Evolutionary conservation across 352 stramenopile species (phyloP).

Genomic region (Phytophthora pistaciae): DNA sequence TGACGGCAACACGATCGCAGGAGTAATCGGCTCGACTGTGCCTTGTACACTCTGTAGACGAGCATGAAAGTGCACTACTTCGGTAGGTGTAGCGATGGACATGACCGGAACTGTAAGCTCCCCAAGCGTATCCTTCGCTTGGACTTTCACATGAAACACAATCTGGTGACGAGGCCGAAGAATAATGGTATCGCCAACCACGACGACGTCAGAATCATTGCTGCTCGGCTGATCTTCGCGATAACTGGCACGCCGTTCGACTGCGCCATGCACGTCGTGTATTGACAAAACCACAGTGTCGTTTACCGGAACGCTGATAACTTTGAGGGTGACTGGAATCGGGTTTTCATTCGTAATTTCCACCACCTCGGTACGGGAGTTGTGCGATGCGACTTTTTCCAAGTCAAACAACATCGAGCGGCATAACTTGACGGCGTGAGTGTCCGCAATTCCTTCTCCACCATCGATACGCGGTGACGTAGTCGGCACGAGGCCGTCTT

Average conservation of each 20-base stretch:
- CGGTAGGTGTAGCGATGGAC: conserved; percentile 44
- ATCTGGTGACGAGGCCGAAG: conserved; percentile 41
- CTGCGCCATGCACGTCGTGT: not conserved
- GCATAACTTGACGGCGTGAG: conserved; percentile 38
- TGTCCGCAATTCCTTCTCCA: conserved; percentile 13
- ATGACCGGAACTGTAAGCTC: conserved; percentile 43
- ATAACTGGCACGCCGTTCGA: not conserved
- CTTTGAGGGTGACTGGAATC: conserved; percentile 36
- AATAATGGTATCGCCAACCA: conserved; percentile 30
- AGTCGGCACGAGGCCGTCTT: conserved; percentile 15
- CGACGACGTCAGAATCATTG: conserved; percentile 3
- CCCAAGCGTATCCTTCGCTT: conserved; percentile 29
- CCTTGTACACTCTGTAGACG: conserved; percentile 43
- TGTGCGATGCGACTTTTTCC: conserved; percentile 45
- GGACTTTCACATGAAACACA: conserved; percentile 36
- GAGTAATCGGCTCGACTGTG: conserved; percentile 36
- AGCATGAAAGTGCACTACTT: conserved; percentile 50
- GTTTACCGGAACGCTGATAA: conserved; percentile 24
- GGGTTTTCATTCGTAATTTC: conserved; percentile 62
- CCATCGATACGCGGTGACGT: conserved; percentile 24
- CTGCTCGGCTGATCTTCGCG: not conserved
- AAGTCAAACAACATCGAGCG: conserved; percentile 54
- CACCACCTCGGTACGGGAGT: conserved; percentile 41
- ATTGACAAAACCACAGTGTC: conserved; percentile 37
- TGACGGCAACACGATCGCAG: conserved; percentile 37